phyloP scores from a whole-genome alignment of 2,329 filamentous ascomycete species.

The Fusarium mundagurra region DNA sequence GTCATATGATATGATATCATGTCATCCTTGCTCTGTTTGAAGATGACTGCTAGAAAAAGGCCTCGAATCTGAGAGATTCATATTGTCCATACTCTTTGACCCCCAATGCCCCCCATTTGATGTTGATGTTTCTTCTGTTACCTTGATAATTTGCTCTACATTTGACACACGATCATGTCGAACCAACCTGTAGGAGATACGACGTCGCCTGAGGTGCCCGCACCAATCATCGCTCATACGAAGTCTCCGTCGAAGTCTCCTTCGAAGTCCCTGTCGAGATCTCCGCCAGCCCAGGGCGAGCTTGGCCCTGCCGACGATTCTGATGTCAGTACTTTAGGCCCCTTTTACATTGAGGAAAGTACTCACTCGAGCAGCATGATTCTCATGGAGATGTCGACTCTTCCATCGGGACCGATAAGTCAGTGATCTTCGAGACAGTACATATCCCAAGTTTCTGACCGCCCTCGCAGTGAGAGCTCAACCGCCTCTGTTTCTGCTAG shows the following conservation, averaged over 20 bases:
- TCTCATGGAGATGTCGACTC: background rate
- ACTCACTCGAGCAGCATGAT: background rate
- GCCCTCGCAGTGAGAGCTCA: background rate
- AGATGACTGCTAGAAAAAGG: background rate
- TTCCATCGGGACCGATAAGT: background rate
- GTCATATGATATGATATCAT: background rate
- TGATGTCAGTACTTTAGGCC: rapidly evolving
- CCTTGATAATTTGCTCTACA: rapidly evolving
- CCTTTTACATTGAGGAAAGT: rapidly evolving
- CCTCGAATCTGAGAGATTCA: background rate
- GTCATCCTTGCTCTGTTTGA: background rate
- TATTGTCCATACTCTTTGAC: background rate
- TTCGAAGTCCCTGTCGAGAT: background rate
- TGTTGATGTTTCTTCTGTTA: rapidly evolving
- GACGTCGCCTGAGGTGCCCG: rapidly evolving
- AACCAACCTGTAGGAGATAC: background rate
- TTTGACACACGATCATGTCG: background rate
- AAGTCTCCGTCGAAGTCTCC: background rate
- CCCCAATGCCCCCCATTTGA: background rate
- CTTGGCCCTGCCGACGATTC: background rate
- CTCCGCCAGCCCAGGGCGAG: rapidly evolving
- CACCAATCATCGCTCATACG: rapidly evolving
- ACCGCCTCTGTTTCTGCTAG: background rate
- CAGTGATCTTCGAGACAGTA: rapidly evolving
- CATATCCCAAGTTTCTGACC: rapidly evolving